These are phyloP conservation scores for Trichosanthes truncata DNA, from an alignment of 306 rosid species.

Conservation along the genomic window DNA sequence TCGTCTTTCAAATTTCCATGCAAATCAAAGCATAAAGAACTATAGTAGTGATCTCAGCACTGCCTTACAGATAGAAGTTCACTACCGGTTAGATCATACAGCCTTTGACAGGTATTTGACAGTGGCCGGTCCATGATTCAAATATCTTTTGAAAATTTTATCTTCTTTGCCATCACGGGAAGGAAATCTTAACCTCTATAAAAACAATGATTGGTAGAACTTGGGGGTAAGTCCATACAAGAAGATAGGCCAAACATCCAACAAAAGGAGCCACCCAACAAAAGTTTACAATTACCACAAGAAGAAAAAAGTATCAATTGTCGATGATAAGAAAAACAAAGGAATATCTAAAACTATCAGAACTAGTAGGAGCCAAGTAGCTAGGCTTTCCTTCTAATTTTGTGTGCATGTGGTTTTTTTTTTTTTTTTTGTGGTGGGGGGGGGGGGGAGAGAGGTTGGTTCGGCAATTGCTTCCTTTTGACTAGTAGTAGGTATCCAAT, in stretches of 20 bases:
- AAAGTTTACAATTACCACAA: not conserved
- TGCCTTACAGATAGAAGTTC: not conserved
- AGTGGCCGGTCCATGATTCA: not conserved
- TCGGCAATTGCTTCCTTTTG: not conserved
- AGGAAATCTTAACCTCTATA: not conserved
- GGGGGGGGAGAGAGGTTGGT: not conserved
- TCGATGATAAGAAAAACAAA: not conserved
- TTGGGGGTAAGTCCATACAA: not conserved
- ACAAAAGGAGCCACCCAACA: not conserved
- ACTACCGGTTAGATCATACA: not conserved
- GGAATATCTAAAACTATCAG: not conserved
- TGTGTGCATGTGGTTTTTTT: not conserved
- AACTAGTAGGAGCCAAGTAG: not conserved
- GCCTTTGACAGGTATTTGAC: not conserved
- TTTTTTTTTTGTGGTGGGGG: too few species aligned
- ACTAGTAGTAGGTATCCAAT: not conserved
- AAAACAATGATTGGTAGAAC: not conserved
- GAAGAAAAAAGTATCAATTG: not conserved
- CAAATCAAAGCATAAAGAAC: not conserved
- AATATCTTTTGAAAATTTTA: not conserved
- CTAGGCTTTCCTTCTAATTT: not conserved
- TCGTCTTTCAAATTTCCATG: not conserved
- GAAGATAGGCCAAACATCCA: not conserved
- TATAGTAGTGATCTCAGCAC: not conserved
- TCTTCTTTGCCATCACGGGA: not conserved